Evolutionary conservation across 2,329 filamentous ascomycete species (phyloP).

Genomic region (Neodidymelliopsis sp.): DNA sequence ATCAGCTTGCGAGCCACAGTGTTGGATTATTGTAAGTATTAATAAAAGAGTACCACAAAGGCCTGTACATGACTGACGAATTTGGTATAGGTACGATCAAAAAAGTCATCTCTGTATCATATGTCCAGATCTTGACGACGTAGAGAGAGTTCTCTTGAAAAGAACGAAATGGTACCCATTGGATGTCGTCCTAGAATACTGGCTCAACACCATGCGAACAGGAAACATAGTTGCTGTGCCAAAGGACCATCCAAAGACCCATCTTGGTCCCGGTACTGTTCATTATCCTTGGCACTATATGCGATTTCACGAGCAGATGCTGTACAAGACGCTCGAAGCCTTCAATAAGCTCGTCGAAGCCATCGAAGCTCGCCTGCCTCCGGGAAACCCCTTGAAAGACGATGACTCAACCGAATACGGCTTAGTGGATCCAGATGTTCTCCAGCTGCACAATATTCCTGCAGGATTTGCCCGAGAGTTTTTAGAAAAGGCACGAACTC

Average conservation of each 20-base stretch:
- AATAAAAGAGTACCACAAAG: too few relatives aligned
- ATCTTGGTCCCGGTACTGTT: slow-evolving; percentile 1
- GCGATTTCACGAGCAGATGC: slow-evolving; percentile 16
- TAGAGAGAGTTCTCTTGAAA: slow-evolving; percentile 1
- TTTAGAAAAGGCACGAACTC: background rate
- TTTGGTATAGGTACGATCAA: too few relatives aligned
- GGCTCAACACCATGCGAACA: slow-evolving; percentile 22
- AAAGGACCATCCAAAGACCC: slow-evolving; percentile 1
- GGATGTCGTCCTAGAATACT: slow-evolving; percentile 21
- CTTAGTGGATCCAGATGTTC: slow-evolving; percentile 8
- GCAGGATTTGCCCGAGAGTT: slow-evolving; percentile 14
- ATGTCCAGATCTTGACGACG: slow-evolving; percentile 11
- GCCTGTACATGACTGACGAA: too few relatives aligned
- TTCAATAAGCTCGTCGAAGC: slow-evolving; percentile 22
- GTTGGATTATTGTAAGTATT: too few relatives aligned
- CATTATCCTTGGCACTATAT: slow-evolving; percentile 18
- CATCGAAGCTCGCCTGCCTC: slow-evolving; percentile 17
- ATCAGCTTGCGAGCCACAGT: too few relatives aligned
- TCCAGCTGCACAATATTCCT: slow-evolving; percentile 15
- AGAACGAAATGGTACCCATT: slow-evolving; percentile 21
- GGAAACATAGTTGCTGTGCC: slow-evolving; percentile 22
- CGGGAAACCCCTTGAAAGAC: slow-evolving; percentile 4
- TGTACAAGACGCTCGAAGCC: slow-evolving; percentile 19
- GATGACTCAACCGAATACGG: slow-evolving; percentile 8
- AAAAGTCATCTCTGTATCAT: too few relatives aligned